Evolutionary conservation across 2,329 filamentous ascomycete species (phyloP).

Genomic region (Myrmaecium sp.): DNA sequence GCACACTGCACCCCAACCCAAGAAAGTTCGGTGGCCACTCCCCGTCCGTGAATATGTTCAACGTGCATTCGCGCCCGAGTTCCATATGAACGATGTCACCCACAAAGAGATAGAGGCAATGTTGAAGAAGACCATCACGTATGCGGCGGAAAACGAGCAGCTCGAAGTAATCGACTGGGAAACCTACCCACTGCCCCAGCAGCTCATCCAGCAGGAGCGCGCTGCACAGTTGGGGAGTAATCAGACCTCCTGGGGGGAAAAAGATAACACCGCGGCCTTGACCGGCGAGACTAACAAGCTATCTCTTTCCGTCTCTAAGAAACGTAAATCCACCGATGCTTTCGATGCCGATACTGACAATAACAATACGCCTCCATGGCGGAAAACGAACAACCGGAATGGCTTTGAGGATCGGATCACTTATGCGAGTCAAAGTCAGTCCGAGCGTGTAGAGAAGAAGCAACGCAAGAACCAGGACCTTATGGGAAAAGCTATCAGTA

Average conservation of each 20-base stretch:
- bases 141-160: slow-evolving; percentile 56
- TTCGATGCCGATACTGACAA: slow-evolving; percentile 33
- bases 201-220: slow-evolving; percentile 59
- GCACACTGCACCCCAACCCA: slow-evolving; percentile 15
- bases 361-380: slow-evolving; percentile 48
- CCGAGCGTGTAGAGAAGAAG: slow-evolving; percentile 26
- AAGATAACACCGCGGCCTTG: slow-evolving; percentile 11
- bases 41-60: slow-evolving; percentile 81
- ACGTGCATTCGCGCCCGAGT: slow-evolving; percentile 65
- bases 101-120: slow-evolving; percentile 60
- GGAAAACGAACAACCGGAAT: slow-evolving; percentile 47
- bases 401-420: slow-evolving; percentile 61
- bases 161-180: slow-evolving; percentile 71
- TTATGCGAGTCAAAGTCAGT: slow-evolving; percentile 32
- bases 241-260: slow-evolving; percentile 22
- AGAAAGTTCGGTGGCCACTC: slow-evolving; percentile 61
- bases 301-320: slow-evolving; percentile 31
- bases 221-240: too few relatives aligned
- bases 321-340: slow-evolving; percentile 58
- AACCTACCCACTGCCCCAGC: slow-evolving; percentile 65
- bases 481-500: slow-evolving; percentile 29
- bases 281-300: slow-evolving; percentile 7
- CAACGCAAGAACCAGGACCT: slow-evolving; percentile 31
- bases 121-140: slow-evolving; percentile 70
- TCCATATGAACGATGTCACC: slow-evolving; percentile 30